Base-by-base conservation (phyloP, 768 basidiomycete species). In the Russula sp. region DNA sequence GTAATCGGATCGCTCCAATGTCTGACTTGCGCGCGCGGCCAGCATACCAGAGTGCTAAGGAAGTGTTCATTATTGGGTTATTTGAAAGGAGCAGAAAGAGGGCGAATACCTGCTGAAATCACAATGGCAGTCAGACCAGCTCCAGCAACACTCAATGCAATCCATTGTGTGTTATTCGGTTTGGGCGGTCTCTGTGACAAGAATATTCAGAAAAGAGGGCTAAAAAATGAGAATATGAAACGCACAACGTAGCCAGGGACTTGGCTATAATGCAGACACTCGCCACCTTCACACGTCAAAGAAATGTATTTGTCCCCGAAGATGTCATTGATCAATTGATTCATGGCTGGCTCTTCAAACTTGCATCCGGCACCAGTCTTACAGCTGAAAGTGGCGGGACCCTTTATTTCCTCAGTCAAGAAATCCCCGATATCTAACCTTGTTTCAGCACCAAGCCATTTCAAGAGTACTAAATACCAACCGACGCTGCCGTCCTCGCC, bases 321-420 rank as follows among this genome's bases (percentile, higher is more conserved):
- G 69, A 99, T 87, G 66, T 89, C 87, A 71, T 89, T 85, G 75
- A 99, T 98, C 58, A 99, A 83, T 36, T 87, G 81, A 71, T 99
- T 97, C 97, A 99, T 98, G 0, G 90, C 94, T 0, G 93, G 92
- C 71, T 99, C 97, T 73, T 95, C 89, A 70, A 99, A 99, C 65
- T 80, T 84, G 76, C 95, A 98, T 9, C 87, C 90, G 53, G 80
- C 74, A 18, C 86, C 88, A 1, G 78, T 79, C 62, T 72, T 80
- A 77, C 96, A 96, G 67, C 81, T 87, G 75, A 99, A 98, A 11
- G 79, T 78, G 0, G 90, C 97, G 0, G 97, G 97, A 0, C 97
- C 97, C 62, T 83, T 87, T 73, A 98, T 97, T 68, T 90, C 85
- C 71, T 97, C 89, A 26, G 78, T 82, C 64, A 99, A 79, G 75